Evolutionary conservation across 2,329 filamentous ascomycete species (phyloP).

Genomic region (Phoma sp.): DNA sequence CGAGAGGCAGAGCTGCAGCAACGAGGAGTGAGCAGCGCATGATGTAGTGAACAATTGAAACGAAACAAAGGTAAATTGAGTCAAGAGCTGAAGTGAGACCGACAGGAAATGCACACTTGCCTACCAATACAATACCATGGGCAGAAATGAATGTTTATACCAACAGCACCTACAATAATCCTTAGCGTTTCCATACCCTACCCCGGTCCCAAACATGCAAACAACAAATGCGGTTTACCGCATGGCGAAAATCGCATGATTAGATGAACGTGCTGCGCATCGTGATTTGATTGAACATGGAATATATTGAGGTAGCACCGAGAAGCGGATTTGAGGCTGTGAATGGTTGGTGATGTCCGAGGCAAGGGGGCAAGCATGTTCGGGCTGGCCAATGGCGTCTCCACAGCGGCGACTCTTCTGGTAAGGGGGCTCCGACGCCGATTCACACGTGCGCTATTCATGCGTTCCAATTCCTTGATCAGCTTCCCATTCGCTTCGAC

Average conservation of each 20-base stretch:
- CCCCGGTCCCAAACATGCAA: constrained; percentile 11
- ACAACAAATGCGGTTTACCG: constrained; percentile 1
- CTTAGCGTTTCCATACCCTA: neutral
- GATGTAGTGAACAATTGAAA: constrained; percentile 3
- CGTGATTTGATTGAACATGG: constrained; percentile 35
- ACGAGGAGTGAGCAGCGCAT: constrained; percentile 40
- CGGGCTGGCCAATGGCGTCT: constrained; percentile 19
- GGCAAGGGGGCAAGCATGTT: constrained; percentile 18
- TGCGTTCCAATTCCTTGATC: constrained; percentile 20
- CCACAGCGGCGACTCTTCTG: constrained; percentile 29
- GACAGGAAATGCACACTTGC: neutral
- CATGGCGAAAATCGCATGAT: constrained; percentile 9
- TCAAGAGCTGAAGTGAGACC: neutral
- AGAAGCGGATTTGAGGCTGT: constrained; percentile 28
- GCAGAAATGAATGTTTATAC: constrained; percentile 18
- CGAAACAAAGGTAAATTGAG: neutral
- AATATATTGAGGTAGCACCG: constrained; percentile 33
- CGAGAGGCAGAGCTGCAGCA: constrained; percentile 33
- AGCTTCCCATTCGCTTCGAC: neutral
- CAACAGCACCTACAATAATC: neutral
- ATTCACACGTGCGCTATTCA: constrained; percentile 26
- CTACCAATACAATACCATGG: neutral
- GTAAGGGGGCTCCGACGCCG: constrained; percentile 21
- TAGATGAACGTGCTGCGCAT: constrained; percentile 27
- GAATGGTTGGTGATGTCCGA: constrained; percentile 34